Base-by-base conservation (phyloP, 805 yeast species). In the Metschnikowia santaceciliae region DNA sequence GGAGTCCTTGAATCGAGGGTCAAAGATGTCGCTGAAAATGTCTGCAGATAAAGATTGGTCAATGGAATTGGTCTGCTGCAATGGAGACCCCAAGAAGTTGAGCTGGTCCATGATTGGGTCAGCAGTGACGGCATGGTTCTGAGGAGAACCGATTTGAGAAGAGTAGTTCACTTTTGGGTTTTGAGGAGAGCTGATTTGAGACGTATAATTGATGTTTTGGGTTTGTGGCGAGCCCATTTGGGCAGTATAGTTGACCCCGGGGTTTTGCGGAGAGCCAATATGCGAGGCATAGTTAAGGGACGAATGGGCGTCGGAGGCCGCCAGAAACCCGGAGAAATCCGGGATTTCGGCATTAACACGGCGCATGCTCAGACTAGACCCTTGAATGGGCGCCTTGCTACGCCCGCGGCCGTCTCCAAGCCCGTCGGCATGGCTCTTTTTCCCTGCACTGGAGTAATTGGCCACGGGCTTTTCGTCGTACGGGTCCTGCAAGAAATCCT, bases 91-190 rank as follows among this genome's bases (percentile, higher is more conserved):
- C 14, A 58, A 44, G 26, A 58, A 51, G 36, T 56, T 59, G 43
- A 58, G 57, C 14, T 56, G 47, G 46, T 56, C 59, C 55, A 50
- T 46, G 42, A 40, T 53, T 8, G 59, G 60, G 44, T 56, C 59
- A 34, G 30, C 44, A 7, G 53, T 23, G 22, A 42, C 35, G 37
- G 23, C 20, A 23, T 11, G 32, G 11, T 33, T 35, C 4, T 26
- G 30, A 26, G 42, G 45, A 13, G 36, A 26, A 13, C 15, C 32
- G 34, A 40, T 8, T 7, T 26, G 23, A 4, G 43, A 26, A 15
- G 26, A 15, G n/a, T 40, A 40, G 4, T 26, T 40, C n/a, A 30
- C 5, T 14, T 40, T 40, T 8, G 4, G 30, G 11, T 26, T 26
- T 8, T 26, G 30, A 8, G 42, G 45, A 13, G 36, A 26, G 13